A percentile compares a stretch with the other conserved stretches of the same genome.
Evolutionary conservation across 768 basidiomycete genomes (phyloP).

Genomic region (Termitomyces sp.): DNA sequence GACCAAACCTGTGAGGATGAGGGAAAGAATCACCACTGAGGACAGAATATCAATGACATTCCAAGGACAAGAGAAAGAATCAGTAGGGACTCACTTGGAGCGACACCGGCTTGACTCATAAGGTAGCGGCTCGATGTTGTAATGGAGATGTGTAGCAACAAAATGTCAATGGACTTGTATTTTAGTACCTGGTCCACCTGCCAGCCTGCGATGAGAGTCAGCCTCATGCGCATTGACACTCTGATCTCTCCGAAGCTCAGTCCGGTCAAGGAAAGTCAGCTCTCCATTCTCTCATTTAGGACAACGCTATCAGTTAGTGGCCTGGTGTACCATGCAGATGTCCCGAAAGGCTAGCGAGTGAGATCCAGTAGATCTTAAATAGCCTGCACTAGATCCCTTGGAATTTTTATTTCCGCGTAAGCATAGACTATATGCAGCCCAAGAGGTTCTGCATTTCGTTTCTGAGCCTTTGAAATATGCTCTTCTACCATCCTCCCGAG

Average conservation of each 20-base stretch:
- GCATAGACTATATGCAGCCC: slow-evolving; percentile 34
- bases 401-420: slow-evolving; percentile 36
- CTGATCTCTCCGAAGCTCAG: neutral
- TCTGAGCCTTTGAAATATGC: slow-evolving; percentile 18
- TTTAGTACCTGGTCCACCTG: neutral
- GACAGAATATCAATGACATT: neutral
- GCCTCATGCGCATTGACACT: neutral
- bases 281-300: neutral
- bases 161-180: neutral
- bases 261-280: neutral
- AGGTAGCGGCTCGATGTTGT: neutral
- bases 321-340: slow-evolving; percentile 33
- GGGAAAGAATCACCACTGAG: slow-evolving; percentile 9
- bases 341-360: slow-evolving; percentile 37
- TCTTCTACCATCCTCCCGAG: slow-evolving; percentile 29
- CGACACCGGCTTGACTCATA: neutral
- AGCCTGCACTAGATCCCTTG: slow-evolving; percentile 34
- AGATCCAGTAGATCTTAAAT: slow-evolving; percentile 35
- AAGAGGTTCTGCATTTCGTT: slow-evolving; percentile 20
- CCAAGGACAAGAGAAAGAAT: neutral
- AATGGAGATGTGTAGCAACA: neutral
- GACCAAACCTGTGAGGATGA: slow-evolving; percentile 6
- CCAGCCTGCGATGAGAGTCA: neutral
- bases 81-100: neutral
- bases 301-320: neutral